Evolutionary conservation across 352 stramenopile species (phyloP), one percentile per base, ranked within the genome.

Genomic region (Phytophthora ohioensis): DNA sequence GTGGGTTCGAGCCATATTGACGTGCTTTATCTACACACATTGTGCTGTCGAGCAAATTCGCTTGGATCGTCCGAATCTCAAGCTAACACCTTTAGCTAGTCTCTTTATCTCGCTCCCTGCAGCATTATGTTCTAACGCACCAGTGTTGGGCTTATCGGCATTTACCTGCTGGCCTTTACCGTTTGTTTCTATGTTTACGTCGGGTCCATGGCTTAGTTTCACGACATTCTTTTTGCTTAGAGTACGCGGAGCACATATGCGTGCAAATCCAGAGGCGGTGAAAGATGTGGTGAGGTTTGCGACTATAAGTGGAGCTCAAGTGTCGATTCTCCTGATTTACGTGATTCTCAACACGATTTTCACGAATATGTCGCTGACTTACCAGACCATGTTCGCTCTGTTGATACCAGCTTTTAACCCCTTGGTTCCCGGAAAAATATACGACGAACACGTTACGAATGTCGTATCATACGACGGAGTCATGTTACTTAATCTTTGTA

Each of bases 311-410:
- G 67, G 67, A 11, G 43, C 32, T 51, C 61, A 75, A 36, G 8
- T 67, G 17, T 31, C 31, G 10, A 59, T 67, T 3, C 3, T 75
- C 1, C 1, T 67, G 4, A n/a, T 67, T 10, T 75, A 71, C 57
- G 47, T 54, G 2, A 48, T 60, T 12, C 58, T 71, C 35, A 57
- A 39, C 21, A 54, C 48, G 0, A 41, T 67, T 4, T 75, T 75
- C 49, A 45, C 48, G 0, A 75, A 61, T 8, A 41, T 75, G 15
- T 54, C 17, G 9, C 17, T 67, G 0, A 53, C 17, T 9, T 21
- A 77, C 12, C 81, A 89, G 52, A 72, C 71, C 0, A 13, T 51
- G 0, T 84, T 80, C 17, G 62, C 81, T 2, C 34, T 87, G 8
- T 2, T 87, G 4, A 62, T 87, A 0, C 79, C 81, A 2, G 32